Evolutionary conservation across 305 asterid species (phyloP).

Genomic region (Salvia sclarea): DNA sequence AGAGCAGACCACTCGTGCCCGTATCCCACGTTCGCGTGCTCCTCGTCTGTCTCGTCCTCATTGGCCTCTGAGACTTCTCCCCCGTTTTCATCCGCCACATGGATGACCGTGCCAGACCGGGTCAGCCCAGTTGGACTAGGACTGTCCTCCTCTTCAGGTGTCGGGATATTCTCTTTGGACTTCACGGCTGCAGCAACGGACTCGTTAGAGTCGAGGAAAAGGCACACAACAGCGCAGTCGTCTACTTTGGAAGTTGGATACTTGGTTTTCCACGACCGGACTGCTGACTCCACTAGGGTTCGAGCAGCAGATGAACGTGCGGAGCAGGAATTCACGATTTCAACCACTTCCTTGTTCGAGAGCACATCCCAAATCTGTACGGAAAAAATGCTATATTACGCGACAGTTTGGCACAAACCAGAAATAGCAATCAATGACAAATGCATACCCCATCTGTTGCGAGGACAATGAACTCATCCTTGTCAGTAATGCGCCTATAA

Average conservation of each 20-base stretch:
- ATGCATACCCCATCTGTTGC: slow-evolving; percentile 84
- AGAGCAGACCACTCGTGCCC: slow-evolving; percentile 68
- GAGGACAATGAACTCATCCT: slow-evolving; percentile 72
- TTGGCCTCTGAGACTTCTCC: slow-evolving; percentile 42
- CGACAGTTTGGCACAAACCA: not conserved
- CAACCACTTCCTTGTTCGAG: slow-evolving; percentile 72
- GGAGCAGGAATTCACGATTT: slow-evolving; percentile 57
- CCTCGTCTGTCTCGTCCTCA: slow-evolving; percentile 42
- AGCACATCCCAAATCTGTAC: slow-evolving; percentile 87
- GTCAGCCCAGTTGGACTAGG: slow-evolving; percentile 29
- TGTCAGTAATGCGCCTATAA: slow-evolving; percentile 59
- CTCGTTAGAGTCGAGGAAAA: slow-evolving; percentile 60
- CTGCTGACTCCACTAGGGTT: slow-evolving; percentile 66
- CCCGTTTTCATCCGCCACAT: slow-evolving; percentile 34
- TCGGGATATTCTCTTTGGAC: slow-evolving; percentile 37
- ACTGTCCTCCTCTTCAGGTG: slow-evolving; percentile 28
- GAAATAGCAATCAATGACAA: not conserved
- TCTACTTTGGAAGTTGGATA: slow-evolving; percentile 83
- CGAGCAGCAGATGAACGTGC: slow-evolving; percentile 61
- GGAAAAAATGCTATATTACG: not conserved
- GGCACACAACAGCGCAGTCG: slow-evolving; percentile 86
- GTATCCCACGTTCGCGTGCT: slow-evolving; percentile 27
- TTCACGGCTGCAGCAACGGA: slow-evolving; percentile 36
- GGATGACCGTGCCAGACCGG: slow-evolving; percentile 32
- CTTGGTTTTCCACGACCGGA: slow-evolving; percentile 62